Evolutionary conservation across 2,329 filamentous ascomycete species (phyloP).

Genomic region (Penicillium sp.): DNA sequence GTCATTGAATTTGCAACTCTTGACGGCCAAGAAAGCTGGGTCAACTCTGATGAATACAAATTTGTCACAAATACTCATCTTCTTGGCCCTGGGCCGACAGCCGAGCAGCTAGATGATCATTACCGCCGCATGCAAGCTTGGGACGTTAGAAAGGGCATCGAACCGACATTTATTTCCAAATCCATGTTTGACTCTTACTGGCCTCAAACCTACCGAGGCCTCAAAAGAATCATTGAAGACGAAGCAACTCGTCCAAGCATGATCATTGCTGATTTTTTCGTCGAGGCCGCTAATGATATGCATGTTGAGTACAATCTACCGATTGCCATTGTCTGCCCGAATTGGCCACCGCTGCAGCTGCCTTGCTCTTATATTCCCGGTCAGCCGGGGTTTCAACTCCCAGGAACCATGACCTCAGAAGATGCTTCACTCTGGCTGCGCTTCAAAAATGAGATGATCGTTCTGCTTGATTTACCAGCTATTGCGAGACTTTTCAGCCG

Average conservation of each 20-base stretch:
- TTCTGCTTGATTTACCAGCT: conserved; percentile 34
- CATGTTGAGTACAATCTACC: conserved; percentile 43
- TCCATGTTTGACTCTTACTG: conserved; percentile 45
- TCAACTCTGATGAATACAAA: conserved; percentile 18
- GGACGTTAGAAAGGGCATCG: conserved; percentile 38
- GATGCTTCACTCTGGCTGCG: conserved; percentile 44
- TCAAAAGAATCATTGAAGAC: conserved; percentile 28
- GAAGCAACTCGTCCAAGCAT: conserved; percentile 39
- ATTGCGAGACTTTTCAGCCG: conserved; percentile 36
- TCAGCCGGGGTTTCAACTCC: conserved; percentile 47
- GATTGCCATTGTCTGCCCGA: conserved; percentile 46
- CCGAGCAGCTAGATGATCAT: conserved; percentile 37
- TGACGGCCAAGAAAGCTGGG: conserved; percentile 43
- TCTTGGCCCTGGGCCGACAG: conserved; percentile 35
- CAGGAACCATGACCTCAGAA: conserved; percentile 43
- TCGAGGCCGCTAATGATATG: conserved; percentile 49
- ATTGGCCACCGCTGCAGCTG: conserved; percentile 48
- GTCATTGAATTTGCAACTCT: conserved; percentile 45
- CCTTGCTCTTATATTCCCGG: conserved; percentile 48
- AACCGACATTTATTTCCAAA: conserved; percentile 40
- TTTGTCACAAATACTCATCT: conserved; percentile 7
- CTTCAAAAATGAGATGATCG: conserved; percentile 42
- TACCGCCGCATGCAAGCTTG: conserved; percentile 43
- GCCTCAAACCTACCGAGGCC: conserved; percentile 33
- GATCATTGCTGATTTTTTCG: conserved; percentile 52